Evolutionary conservation across 345 rosid genomes (phyloP), one percentile per base, ranked within the genome.

Genomic region (Eucalyptus pauciflora): DNA sequence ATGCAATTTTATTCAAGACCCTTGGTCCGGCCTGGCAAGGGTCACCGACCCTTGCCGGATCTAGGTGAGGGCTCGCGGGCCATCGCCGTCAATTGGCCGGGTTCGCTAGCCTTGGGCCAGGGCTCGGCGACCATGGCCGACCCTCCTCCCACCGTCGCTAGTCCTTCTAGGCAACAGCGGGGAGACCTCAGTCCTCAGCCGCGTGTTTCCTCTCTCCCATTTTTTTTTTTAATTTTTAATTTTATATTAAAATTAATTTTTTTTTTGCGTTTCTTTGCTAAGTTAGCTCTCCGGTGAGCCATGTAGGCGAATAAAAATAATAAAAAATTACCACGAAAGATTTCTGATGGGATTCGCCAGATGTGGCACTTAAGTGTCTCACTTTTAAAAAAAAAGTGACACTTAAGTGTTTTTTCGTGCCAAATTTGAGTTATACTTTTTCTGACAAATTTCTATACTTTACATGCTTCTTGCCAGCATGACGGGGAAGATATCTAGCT

Each of bases 281-380:
- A 52, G 2, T 52, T 0, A 3, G 10, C 1, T 52, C 1, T 18
- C 2, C 0, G 1, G 0, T 1, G 4, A 51, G 22, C 1, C 56
- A 51, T 4, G 4, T 51, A 51, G 9, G 5, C 9, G 1, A 52
- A 7, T 7, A 18, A 7, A 18, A 52, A 52, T 7, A 52, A 18
- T 52, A 18, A 52, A 52, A 50, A 7, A 52, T 2, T 18, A 3
- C 0, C 2, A 52, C 0, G 24, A 18, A 52, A 52, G 10, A 52
- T 52, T 18, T 52, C 0, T 0, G 1, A 3, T 0, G 1, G 24
- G 24, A 0, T 52, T 52, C 5, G 2, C 1, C 4, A 0, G 10
- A 52, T 18, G 4, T 18, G 10, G 0, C 24, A 51, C 56, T 51
- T 50, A 50, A 14, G 5, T 14, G 7, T 50, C 1, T 15, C 1